Evolutionary conservation across 2,329 filamentous ascomycete genomes (phyloP).

Genomic region (Trichoderma sp.): DNA sequence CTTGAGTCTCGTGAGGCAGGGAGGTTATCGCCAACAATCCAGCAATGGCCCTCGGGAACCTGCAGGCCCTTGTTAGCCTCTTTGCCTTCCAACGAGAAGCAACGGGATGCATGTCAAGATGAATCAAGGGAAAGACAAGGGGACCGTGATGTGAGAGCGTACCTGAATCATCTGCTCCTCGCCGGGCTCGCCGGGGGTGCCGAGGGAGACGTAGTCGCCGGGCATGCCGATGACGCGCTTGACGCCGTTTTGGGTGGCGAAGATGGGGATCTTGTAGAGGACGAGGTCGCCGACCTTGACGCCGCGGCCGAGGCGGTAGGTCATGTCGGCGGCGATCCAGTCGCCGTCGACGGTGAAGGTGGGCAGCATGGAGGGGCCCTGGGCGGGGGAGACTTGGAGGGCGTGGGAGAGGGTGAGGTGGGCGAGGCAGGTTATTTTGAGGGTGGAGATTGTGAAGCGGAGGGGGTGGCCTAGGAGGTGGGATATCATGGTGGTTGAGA

Average conservation of each 20-base stretch:
- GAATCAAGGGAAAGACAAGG: background rate
- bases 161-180: constrained; percentile 67
- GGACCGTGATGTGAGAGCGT: constrained; percentile 8
- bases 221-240: constrained; percentile 81
- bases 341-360: constrained; percentile 72
- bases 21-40: constrained; percentile 86
- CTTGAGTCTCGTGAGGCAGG: constrained; percentile 83
- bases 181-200: constrained; percentile 57
- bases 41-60: constrained; percentile 91
- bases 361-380: constrained; percentile 86
- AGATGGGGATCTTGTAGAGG: constrained; percentile 73
- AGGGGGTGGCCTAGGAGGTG: constrained; percentile 47
- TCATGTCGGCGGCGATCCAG: constrained; percentile 67
- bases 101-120: background rate
- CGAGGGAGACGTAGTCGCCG: constrained; percentile 72
- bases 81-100: background rate
- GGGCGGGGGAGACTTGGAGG: constrained; percentile 60
- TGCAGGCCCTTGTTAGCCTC: constrained; percentile 41
- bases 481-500: constrained; percentile 33
- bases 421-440: constrained; percentile 47
- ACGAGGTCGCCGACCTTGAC: constrained; percentile 81
- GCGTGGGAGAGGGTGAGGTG: constrained; percentile 59
- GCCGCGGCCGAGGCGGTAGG: constrained; percentile 67
- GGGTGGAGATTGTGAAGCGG: constrained; percentile 41
- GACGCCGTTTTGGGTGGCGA: constrained; percentile 61